Evolutionary conservation across 805 yeast genomes (phyloP).

Genomic region (Lipomyces sp.): DNA sequence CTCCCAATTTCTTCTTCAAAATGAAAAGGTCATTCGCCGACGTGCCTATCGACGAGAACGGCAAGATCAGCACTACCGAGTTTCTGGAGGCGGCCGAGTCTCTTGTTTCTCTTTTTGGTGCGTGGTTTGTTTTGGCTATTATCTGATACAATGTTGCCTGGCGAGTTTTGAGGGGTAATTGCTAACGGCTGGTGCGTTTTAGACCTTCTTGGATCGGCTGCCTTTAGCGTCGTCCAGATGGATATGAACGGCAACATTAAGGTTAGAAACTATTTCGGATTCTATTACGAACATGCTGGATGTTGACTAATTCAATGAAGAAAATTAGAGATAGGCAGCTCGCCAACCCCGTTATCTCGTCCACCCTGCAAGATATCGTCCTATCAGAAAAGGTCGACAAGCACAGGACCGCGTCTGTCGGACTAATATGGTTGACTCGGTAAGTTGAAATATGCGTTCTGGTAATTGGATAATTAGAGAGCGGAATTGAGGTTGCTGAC

Average conservation of each 20-base stretch:
- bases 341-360: conserved; percentile 63
- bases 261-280: conserved; percentile 30
- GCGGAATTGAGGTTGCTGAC: background rate
- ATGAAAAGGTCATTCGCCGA: conserved; percentile 75
- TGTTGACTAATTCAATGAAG: conserved; percentile 20
- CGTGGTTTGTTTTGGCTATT: conserved; percentile 35
- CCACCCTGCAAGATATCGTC: conserved; percentile 79
- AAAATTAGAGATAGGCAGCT: conserved; percentile 72
- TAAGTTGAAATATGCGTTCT: conserved; percentile 16
- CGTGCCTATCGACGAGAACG: conserved; percentile 60
- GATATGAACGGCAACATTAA: conserved; percentile 87
- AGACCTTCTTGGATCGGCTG: conserved; percentile 80
- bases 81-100: conserved; percentile 86
- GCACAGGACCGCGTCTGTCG: conserved; percentile 82
- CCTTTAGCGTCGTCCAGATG: conserved; percentile 80
- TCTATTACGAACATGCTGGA: background rate
- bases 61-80: conserved; percentile 70
- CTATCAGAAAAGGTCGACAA: conserved; percentile 70
- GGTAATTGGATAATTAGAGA: background rate
- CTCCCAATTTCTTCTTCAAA: conserved; percentile 66
- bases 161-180: too few species aligned
- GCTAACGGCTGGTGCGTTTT: background rate
- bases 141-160: too few species aligned
- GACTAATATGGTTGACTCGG: conserved; percentile 77
- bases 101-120: conserved; percentile 76